Conservation (phyloP, 148 eudicot species). For the Rhododendron mucronatum region DNA sequence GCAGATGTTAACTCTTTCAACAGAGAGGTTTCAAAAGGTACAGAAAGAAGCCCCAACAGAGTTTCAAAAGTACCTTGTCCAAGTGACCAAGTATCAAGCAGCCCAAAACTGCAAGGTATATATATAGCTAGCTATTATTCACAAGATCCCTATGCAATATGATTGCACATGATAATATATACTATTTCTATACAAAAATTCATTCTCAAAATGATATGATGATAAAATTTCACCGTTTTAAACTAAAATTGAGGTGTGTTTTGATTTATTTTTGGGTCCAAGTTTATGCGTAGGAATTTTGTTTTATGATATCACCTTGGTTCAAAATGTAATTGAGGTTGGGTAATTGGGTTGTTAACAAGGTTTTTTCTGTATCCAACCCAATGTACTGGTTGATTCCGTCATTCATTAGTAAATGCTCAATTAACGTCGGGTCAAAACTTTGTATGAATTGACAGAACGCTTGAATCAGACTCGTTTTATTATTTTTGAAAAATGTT, state of each 20-base stretch:
- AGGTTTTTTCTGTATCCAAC: neutral
- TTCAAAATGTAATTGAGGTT: neutral
- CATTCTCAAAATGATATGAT: neutral
- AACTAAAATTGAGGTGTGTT: neutral
- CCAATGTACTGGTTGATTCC: neutral
- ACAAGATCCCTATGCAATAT: neutral
- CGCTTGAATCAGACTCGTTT: neutral
- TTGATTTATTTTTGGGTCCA: neutral
- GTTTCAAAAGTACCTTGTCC: constrained; percentile 70
- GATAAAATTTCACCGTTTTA: neutral
- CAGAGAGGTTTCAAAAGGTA: constrained; percentile 80
- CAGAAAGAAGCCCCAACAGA: constrained; percentile 77
- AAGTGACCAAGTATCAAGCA: constrained; percentile 81
- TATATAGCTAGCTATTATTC: neutral
- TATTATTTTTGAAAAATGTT: neutral
- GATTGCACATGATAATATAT: neutral
- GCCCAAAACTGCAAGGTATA: constrained; percentile 91
- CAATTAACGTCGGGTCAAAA: neutral
- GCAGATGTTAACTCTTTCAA: constrained; percentile 86
- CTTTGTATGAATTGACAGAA: neutral
- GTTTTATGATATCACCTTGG: neutral
- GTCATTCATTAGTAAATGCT: neutral
- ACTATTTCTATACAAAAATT: neutral
- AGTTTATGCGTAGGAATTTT: neutral
- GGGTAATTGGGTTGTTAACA: neutral